Percentiles rank a stretch among this genome's conserved stretches.
Conservation (phyloP, 2,329 filamentous ascomycete species). For the Chaetomium sp. region DNA sequence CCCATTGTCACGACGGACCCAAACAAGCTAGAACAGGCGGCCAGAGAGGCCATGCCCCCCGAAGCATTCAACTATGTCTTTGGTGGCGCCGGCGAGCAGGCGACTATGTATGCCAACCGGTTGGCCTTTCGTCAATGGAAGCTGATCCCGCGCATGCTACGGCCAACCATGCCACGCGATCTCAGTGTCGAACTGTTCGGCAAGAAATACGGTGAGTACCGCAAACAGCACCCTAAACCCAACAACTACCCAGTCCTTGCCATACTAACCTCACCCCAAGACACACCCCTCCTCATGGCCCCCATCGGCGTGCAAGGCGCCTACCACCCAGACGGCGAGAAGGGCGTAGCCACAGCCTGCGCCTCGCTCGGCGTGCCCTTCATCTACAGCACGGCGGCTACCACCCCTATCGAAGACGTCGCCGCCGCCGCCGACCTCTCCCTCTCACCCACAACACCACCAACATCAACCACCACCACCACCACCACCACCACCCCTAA, state of each 20-base stretch:
- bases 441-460: conserved; percentile 36
- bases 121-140: conserved; percentile 57
- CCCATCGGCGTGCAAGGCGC: conserved; percentile 71
- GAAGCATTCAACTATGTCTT: conserved; percentile 61
- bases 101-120: conserved; percentile 63
- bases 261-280: conserved; percentile 26
- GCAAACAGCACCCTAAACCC: not conserved
- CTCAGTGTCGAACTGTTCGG: conserved; percentile 58
- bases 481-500: not conserved
- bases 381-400: conserved; percentile 65
- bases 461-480: not conserved
- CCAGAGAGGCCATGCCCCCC: conserved; percentile 49
- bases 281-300: conserved; percentile 61
- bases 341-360: conserved; percentile 64
- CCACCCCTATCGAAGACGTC: conserved; percentile 66
- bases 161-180: conserved; percentile 47
- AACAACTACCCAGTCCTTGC: conserved; percentile 7
- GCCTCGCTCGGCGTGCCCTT: conserved; percentile 64
- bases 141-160: conserved; percentile 56
- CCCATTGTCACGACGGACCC: conserved; percentile 62
- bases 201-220: conserved; percentile 45
- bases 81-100: conserved; percentile 63
- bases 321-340: conserved; percentile 66
- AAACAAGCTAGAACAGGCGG: conserved; percentile 58
- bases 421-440: conserved; percentile 52